Conservation (phyloP, 2,329 filamentous ascomycete genomes). For the Pestalotiopsis sp. region DNA sequence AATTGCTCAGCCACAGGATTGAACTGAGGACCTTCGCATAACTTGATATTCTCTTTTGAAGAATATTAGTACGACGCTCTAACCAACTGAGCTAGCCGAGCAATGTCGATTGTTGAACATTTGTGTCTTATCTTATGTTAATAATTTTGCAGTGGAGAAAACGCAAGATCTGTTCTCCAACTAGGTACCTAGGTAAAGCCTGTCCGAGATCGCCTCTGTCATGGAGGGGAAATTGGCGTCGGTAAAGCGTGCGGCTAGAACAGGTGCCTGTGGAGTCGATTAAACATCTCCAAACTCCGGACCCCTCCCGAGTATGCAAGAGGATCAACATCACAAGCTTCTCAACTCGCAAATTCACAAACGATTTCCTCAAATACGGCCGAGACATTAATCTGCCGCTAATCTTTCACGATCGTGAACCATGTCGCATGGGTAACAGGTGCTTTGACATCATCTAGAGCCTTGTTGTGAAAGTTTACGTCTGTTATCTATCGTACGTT, state of each 20-base stretch:
- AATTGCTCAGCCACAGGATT: conserved; percentile 10
- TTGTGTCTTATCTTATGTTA: background rate
- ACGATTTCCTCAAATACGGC: no score
- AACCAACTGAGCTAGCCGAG: conserved; percentile 11
- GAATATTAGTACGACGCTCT: conserved; percentile 11
- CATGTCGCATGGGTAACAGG: background rate
- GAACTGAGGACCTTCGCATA: conserved; percentile 11
- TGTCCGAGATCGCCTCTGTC: background rate
- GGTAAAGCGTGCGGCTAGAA: no score
- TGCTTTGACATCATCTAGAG: background rate
- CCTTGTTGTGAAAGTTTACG: background rate
- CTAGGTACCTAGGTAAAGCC: background rate
- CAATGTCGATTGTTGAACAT: background rate
- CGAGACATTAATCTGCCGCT: background rate
- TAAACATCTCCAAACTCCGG: no score
- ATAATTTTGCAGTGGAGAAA: background rate
- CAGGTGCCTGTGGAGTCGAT: no score
- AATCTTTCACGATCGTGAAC: background rate
- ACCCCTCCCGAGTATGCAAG: no score
- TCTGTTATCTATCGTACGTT: background rate
- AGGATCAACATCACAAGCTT: no score
- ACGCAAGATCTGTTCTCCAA: background rate
- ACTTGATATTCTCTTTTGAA: background rate
- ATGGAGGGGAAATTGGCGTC: no score
- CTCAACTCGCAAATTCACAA: no score